These are phyloP conservation scores for Aspergillus egyptiacus DNA, from an alignment of 495 filamentous ascomycete genomes.

Conservation along the genomic window DNA sequence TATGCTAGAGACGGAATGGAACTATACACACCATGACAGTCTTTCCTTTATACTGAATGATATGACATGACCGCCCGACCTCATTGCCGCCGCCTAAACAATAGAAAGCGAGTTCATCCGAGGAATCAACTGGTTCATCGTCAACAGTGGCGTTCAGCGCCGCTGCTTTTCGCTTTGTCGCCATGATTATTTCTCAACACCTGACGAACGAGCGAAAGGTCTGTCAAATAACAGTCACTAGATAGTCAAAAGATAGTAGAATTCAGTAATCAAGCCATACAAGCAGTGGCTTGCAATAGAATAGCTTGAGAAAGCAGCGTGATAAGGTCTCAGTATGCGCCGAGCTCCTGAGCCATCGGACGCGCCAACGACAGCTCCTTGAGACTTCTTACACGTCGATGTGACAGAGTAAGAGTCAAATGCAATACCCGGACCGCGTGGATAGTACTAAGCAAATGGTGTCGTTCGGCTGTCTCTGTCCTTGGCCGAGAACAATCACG, in stretches of 20 bases:
- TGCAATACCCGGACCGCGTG: background rate
- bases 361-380: background rate
- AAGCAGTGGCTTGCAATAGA: background rate
- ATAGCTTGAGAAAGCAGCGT: background rate
- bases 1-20: background rate
- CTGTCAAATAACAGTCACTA: background rate
- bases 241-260: background rate
- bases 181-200: conserved; percentile 42
- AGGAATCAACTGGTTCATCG: conserved; percentile 67
- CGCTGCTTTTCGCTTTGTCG: conserved; percentile 68
- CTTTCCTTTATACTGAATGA: conserved; percentile 97
- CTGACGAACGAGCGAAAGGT: background rate
- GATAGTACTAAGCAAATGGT: background rate
- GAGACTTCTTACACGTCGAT: background rate
- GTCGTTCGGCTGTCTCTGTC: background rate
- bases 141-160: conserved; percentile 53
- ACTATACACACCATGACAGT: conserved; percentile 85
- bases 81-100: conserved; percentile 94
- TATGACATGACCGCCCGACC: conserved; percentile 94
- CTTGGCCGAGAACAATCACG: background rate
- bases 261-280: background rate
- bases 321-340: conserved; percentile 6
- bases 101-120: conserved; percentile 88
- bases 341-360: conserved; percentile 12
- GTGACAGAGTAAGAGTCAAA: background rate